Evolutionary conservation across 176 grass and related monocot genomes (phyloP).

Genomic region (bread wheat (Triticum aestivum)): IWGSC_CS_RefSeq_v2.1 NC_057813.1:462321045-462321544

Average conservation of each 20-base stretch:
- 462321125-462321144: slow-evolving; percentile 42
- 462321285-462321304: background rate
- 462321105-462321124: slow-evolving; percentile 50
- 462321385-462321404: background rate
- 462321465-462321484: too few species aligned
- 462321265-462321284: background rate
- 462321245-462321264: background rate
- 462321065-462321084: slow-evolving; percentile 48
- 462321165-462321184: slow-evolving; percentile 25
- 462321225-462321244: background rate
- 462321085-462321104: slow-evolving; percentile 45
- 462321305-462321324: background rate
- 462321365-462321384: background rate
- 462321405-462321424: too few species aligned
- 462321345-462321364: background rate
- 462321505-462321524: too few species aligned
- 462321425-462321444: too few species aligned
- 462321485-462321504: too few species aligned
- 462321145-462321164: slow-evolving; percentile 42
- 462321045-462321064: slow-evolving; percentile 39
- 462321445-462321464: too few species aligned
- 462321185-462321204: slow-evolving; percentile 6
- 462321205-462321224: background rate
- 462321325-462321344: background rate
- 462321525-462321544: too few species aligned